Evolutionary conservation across 768 basidiomycete species (phyloP), one percentile per base, ranked within the genome.

Genomic region (Lepiota subincarnata): DNA sequence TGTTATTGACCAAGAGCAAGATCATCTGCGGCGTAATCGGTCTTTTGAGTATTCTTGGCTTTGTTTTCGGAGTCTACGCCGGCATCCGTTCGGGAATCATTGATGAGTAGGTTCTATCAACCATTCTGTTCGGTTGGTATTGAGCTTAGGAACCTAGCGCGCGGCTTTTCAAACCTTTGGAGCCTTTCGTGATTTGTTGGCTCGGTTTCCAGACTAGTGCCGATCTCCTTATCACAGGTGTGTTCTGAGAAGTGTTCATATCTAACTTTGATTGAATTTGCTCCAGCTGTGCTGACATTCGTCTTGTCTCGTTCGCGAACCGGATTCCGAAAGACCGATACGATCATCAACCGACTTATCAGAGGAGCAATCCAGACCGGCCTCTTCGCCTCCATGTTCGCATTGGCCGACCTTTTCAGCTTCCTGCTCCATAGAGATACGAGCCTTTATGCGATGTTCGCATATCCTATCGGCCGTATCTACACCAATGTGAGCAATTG

Each of bases 361-460:
- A 72, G 74, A 50, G 76, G 75, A 42, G 75, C 77, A 4, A 64
- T 79, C 35, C 76, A 78, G 57, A 78, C 78, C 7, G 77, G 78
- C 52, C 56, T 72, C 13, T 77, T 79, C 49, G 73, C 73, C 20
- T 72, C 71, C 0, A 62, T 74, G 0, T 79, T 79, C 49, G 74
- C 78, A 3, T 55, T 77, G 20, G 70, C 69, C 11, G 75, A 78
- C 50, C 61, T 81, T 24, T 68, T 77, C 22, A 64, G 65, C n/a
- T 69, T 68, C 51, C 44, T 66, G 5, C 57, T 71, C 3, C 55
- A 68, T 36, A 52, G 59, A 39, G 57, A 69, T 22, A 67, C 64
- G 8, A 62, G 64, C 16, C 46, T 65, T 18, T 67, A 60, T 45
- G 60, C 62, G 11, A 54, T 64, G 44, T 62, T 63, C 28, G 66